Evolutionary conservation across 2,329 filamentous ascomycete genomes (phyloP).

Genomic region (Penicillium concentricum): DNA sequence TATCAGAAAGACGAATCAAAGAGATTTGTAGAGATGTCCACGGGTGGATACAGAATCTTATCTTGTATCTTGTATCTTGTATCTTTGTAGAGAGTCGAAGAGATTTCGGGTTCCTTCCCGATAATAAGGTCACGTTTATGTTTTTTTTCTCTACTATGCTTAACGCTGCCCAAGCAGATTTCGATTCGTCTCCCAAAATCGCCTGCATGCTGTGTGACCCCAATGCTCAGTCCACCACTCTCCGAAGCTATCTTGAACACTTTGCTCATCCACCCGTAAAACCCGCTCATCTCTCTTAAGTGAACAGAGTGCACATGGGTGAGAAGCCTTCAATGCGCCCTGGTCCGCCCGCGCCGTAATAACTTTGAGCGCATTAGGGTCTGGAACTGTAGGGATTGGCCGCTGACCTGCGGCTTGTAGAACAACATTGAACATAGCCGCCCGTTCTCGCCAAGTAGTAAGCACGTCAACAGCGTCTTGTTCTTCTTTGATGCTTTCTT

Average conservation of each 20-base stretch:
- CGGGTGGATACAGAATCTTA: neutral
- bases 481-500: constrained; percentile 78
- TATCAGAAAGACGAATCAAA: neutral
- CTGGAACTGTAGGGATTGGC: constrained; percentile 67
- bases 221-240: constrained; percentile 96
- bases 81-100: neutral
- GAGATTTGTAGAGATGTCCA: too few species aligned
- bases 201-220: constrained; percentile 75
- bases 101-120: constrained; percentile 6
- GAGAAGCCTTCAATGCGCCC: constrained; percentile 69
- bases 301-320: constrained; percentile 81
- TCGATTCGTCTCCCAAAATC: constrained; percentile 82
- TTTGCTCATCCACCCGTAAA: constrained; percentile 64
- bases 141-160: neutral
- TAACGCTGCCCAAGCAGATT: constrained; percentile 66
- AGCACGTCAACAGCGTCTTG: constrained; percentile 78
- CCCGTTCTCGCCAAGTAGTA: constrained; percentile 69
- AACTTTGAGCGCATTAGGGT: constrained; percentile 50
- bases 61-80: too few species aligned
- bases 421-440: constrained; percentile 71
- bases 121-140: neutral
- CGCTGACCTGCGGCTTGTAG: constrained; percentile 38
- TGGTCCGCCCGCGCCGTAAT: constrained; percentile 60
- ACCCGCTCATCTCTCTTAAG: constrained; percentile 84
- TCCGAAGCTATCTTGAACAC: constrained; percentile 85